phyloP scores from a whole-genome alignment of 1,139 yeast genomes.

The Blastobotrys ciferrii region DNA sequence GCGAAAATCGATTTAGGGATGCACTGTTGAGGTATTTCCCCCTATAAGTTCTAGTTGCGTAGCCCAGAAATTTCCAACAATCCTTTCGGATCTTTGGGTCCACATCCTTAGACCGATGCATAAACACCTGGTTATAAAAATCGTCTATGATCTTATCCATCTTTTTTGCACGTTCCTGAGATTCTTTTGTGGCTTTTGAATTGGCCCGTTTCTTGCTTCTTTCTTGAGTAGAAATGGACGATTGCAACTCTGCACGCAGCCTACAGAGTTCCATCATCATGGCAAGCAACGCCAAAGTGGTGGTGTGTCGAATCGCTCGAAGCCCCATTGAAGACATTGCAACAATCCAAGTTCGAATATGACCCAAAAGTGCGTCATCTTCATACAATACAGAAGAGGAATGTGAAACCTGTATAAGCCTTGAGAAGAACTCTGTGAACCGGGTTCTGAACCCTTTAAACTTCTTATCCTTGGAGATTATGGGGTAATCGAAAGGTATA shows the following conservation, averaged over 20 bases:
- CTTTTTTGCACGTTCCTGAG: conserved; percentile 39
- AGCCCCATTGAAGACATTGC: conserved; percentile 67
- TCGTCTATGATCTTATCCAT: conserved; percentile 61
- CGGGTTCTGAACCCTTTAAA: conserved; percentile 56
- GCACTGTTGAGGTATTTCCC: conserved; percentile 67
- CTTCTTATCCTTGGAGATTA: conserved; percentile 50
- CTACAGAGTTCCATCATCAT: conserved; percentile 60
- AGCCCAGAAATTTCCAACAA: conserved; percentile 59
- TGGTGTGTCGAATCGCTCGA: conserved; percentile 68
- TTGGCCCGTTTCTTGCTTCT: conserved; percentile 13
- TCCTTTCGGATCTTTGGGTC: conserved; percentile 71
- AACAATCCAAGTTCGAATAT: conserved; percentile 71
- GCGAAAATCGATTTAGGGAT: conserved; percentile 75
- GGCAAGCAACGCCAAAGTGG: conserved; percentile 58
- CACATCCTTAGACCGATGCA: conserved; percentile 77
- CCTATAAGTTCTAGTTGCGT: conserved; percentile 55
- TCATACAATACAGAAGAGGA: conserved; percentile 47
- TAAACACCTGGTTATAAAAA: conserved; percentile 63
- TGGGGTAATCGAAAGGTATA: conserved; percentile 67
- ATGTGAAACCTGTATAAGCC: conserved; percentile 19
- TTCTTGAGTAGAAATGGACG: conserved; percentile 39
- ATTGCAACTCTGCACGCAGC: conserved; percentile 4
- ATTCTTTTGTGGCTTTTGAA: conserved; percentile 10
- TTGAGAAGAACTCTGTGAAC: conserved; percentile 47
- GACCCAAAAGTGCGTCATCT: conserved; percentile 51